Base-by-base conservation (phyloP, 768 basidiomycete species). In the Cystobasidium ongulense region DNA sequence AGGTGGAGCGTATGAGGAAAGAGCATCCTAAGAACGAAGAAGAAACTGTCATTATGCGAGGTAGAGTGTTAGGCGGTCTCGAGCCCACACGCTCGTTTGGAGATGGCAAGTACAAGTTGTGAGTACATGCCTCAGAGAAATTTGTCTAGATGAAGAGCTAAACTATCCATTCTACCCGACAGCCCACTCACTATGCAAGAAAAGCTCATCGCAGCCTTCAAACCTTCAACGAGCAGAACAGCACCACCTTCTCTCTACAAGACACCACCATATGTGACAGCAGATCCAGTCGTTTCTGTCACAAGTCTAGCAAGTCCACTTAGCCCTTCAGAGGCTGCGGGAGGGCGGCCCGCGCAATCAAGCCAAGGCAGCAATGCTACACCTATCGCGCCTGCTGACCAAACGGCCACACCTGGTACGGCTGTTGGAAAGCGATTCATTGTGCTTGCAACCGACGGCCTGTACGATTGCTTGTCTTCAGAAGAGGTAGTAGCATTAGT, bases 181-280 rank as follows among this genome's bases (percentile, higher is more conserved):
- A 80, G 80, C 77, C 75, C 77, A 1, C 84, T 90, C 13, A 91
- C 90, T 1, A 88, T 90, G 2, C 88, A 89, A 76, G 78, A 84
- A 31, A 85, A 84, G 74, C 83, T 97, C 1, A 88, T 93, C 71
- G 85, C 82, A 62, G 90, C 88, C 17, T 94, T 98, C 83, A 81
- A 81, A 74, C 73, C 74, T 8, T 74, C 0, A 62, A 68, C 18
- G 74, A 76, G 17, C 57, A 75, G 4, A 72, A 75, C 1, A 63
- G 88, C 1, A 89, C 88, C 17, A 67, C 85, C 17, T 81, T 84
- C 25, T 10, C 68, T 71, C 15, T 86, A 90, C 81, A 89, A 88
- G 81, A 91, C 93, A 2, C 92, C 92, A 1, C 92, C 92, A n/a
- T 96, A 95, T 81, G 92, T 95, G 27, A 93, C 85, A 36, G 87